Percentiles rank a stretch among this genome's conserved stretches.
Conservation (phyloP, 139 green algal genomes). For the Auxenochlorella pyrenoidosa region DNA sequence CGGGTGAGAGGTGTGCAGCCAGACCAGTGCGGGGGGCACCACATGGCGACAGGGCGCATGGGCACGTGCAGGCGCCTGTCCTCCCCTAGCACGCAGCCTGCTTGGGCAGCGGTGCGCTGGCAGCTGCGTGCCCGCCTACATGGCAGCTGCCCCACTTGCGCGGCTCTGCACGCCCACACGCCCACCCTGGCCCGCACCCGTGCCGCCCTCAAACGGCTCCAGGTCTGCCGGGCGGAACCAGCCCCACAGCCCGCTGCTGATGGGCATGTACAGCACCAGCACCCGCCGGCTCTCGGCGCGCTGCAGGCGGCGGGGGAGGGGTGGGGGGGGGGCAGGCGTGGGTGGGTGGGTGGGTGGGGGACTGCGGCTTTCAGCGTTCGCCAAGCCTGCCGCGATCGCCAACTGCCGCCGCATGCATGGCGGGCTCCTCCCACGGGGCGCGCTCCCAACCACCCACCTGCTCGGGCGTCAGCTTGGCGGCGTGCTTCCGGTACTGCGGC, state of each 20-base stretch:
- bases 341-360: no score
- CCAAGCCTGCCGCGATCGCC: no score
- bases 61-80: no score
- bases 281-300: slow-evolving; percentile 8
- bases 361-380: no score
- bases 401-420: no score
- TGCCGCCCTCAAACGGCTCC: slow-evolving; percentile 48
- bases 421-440: no score
- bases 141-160: no score
- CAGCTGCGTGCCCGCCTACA: no score
- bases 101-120: no score
- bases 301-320: not conserved
- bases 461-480: slow-evolving; percentile 11
- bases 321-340: not conserved
- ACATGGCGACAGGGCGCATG: no score
- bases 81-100: no score
- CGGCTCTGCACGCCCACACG: not conserved
- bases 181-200: not conserved
- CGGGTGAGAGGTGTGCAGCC: not conserved
- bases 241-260: slow-evolving; percentile 8
- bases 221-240: slow-evolving; percentile 53
- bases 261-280: slow-evolving; percentile 38
- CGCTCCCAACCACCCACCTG: no score
- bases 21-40: not conserved
- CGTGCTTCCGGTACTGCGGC: slow-evolving; percentile 25